A percentile compares a stretch with the other conserved stretches of the same genome.
Conservation (phyloP, 805 yeast species). For the Saturnispora mendoncae region DNA sequence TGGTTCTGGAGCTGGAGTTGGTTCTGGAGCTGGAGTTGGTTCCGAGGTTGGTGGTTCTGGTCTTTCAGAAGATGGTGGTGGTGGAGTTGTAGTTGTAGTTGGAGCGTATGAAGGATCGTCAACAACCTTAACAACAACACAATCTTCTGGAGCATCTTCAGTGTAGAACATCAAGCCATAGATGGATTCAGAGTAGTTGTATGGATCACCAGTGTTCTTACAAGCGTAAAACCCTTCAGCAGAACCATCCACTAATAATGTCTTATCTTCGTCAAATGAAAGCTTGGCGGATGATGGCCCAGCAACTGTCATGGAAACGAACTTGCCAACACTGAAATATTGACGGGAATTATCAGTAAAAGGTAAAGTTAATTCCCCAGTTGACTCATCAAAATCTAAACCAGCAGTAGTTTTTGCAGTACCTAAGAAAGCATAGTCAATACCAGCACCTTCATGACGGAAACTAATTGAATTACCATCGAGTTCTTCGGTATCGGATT, state of each 20-base stretch:
- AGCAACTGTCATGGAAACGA: slow-evolving; percentile 13
- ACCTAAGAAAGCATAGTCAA: slow-evolving; percentile 31
- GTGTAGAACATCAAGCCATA: slow-evolving; percentile 27
- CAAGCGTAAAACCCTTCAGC: slow-evolving; percentile 33
- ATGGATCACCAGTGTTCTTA: slow-evolving; percentile 38
- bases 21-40: too few species aligned
- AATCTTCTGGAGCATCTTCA: slow-evolving; percentile 19
- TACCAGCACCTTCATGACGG: slow-evolving; percentile 41
- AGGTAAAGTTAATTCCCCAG: too few species aligned
- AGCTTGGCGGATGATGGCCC: slow-evolving; percentile 11
- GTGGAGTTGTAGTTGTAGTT: background rate
- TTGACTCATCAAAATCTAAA: slow-evolving; percentile 15
- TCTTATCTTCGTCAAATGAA: slow-evolving; percentile 18
- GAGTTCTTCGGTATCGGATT: slow-evolving; percentile 23
- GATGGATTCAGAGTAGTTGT: slow-evolving; percentile 27
- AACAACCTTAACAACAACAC: slow-evolving; percentile 10
- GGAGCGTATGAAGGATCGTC: background rate
- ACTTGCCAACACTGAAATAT: too few species aligned
- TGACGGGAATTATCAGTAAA: too few species aligned
- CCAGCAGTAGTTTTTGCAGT: slow-evolving; percentile 1
- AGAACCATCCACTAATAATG: slow-evolving; percentile 27
- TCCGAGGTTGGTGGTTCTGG: too few species aligned
- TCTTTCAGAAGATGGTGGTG: slow-evolving; percentile 4
- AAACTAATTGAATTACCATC: slow-evolving; percentile 24
- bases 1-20: too few species aligned